Evolutionary conservation across 257 asterid genomes (phyloP).

Genomic region (Petunia secreta): DNA sequence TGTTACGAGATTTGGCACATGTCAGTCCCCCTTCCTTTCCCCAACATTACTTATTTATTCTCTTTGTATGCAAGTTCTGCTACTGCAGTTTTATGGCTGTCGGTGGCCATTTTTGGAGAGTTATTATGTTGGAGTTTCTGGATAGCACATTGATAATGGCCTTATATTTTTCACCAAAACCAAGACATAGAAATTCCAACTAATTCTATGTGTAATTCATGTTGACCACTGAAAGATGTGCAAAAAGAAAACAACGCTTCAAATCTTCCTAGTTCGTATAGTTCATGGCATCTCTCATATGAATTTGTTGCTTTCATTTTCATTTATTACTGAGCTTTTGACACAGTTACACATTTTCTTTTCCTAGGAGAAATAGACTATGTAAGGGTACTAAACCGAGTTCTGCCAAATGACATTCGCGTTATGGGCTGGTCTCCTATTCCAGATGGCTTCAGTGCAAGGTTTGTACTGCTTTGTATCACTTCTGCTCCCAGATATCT

Average conservation of each 20-base stretch:
- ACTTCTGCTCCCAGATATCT: constrained; percentile 23
- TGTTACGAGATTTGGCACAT: background rate
- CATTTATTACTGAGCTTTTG: constrained; percentile 20
- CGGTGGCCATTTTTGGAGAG: background rate
- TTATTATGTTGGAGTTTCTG: constrained; percentile 9
- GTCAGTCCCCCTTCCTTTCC: background rate
- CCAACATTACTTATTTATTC: background rate
- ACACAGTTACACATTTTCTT: constrained; percentile 29
- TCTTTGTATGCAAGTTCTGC: constrained; percentile 16
- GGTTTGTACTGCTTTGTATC: constrained; percentile 46
- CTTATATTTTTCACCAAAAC: background rate
- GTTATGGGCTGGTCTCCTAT: constrained; percentile 94
- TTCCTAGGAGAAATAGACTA: constrained; percentile 78
- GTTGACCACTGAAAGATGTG: constrained; percentile 10
- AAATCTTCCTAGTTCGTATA: background rate
- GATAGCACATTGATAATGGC: constrained; percentile 16
- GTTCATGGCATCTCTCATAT: background rate
- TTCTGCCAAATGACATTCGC: constrained; percentile 86
- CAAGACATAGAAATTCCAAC: background rate
- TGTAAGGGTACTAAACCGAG: constrained; percentile 72
- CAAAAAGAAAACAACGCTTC: background rate
- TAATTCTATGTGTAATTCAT: too few species aligned
- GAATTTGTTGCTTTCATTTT: background rate
- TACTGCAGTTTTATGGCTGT: background rate
- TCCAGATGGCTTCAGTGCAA: constrained; percentile 81